Percentiles rank a stretch among this genome's conserved stretches.
These are phyloP conservation scores for Clavaria fumosa DNA, from an alignment of 768 basidiomycete species.

Conservation along the genomic window DNA sequence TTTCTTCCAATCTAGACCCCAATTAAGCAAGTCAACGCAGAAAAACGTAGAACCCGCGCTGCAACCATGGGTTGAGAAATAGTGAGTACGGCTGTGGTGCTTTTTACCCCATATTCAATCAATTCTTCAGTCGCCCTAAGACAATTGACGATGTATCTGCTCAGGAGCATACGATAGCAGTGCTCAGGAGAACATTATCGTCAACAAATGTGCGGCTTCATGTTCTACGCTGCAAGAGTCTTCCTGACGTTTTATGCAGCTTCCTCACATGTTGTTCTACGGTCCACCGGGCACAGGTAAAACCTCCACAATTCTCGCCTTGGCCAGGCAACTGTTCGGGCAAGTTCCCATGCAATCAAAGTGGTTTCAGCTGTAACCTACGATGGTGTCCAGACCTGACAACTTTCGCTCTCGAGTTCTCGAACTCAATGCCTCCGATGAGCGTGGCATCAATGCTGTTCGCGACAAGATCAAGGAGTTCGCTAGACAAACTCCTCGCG, in stretches of 20 bases:
- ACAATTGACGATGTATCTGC: slow-evolving; percentile 97
- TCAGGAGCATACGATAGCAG: slow-evolving; percentile 91
- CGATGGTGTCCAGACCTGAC: slow-evolving; percentile 49
- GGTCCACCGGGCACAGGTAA: slow-evolving; percentile 98
- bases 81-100: slow-evolving; percentile 35
- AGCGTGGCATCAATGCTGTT: slow-evolving; percentile 92
- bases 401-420: slow-evolving; percentile 87
- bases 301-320: slow-evolving; percentile 92
- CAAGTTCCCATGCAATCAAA: slow-evolving; percentile 20
- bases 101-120: slow-evolving; percentile 1
- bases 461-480: slow-evolving; percentile 98
- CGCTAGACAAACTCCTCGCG: slow-evolving; percentile 81
- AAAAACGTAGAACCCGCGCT: slow-evolving; percentile 41
- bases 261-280: slow-evolving; percentile 99
- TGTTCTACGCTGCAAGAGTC: not conserved
- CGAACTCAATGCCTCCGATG: slow-evolving; percentile 97
- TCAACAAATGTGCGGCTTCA: slow-evolving; percentile 63
- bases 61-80: slow-evolving; percentile 99
- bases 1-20: slow-evolving; percentile 50
- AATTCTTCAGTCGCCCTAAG: slow-evolving; percentile 63
- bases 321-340: slow-evolving; percentile 91
- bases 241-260: slow-evolving; percentile 28
- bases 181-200: slow-evolving; percentile 77
- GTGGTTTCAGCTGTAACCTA: not conserved
- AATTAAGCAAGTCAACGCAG: slow-evolving; percentile 24